A percentile compares a stretch with the other conserved stretches of the same genome.
phyloP scores from a whole-genome alignment of 2,329 filamentous ascomycete species.

The Ambrosiella xylebori region DNA sequence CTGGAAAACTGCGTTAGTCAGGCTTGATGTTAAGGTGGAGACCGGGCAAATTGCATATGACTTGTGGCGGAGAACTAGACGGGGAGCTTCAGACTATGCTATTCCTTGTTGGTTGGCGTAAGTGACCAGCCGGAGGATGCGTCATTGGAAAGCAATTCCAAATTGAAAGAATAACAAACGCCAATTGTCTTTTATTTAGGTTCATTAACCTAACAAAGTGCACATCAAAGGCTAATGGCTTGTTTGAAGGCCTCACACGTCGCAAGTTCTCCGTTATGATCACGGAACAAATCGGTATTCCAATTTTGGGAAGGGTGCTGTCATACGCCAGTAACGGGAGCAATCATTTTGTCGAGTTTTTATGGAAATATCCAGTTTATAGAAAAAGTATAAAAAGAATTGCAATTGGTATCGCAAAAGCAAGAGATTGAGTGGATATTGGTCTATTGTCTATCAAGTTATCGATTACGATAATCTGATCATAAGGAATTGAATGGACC shows the following conservation, averaged over 20 bases:
- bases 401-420: not conserved
- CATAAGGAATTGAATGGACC: conserved; percentile 1
- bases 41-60: no score
- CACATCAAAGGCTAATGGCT: not conserved
- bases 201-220: not conserved
- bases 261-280: not conserved
- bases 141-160: no score
- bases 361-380: not conserved
- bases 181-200: no score
- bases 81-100: no score
- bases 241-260: not conserved
- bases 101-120: no score
- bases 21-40: not conserved
- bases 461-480: conserved; percentile 3
- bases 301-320: not conserved
- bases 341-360: conserved; percentile 10
- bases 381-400: not conserved
- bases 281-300: not conserved
- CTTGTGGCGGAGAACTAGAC: no score
- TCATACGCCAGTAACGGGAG: conserved; percentile 39
- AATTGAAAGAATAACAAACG: no score
- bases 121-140: no score
- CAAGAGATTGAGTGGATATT: conserved; percentile 2
- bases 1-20: conserved; percentile 19
- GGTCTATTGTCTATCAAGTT: not conserved